Conservation (phyloP, 768 basidiomycete genomes). For the Trametes cingulata region DNA sequence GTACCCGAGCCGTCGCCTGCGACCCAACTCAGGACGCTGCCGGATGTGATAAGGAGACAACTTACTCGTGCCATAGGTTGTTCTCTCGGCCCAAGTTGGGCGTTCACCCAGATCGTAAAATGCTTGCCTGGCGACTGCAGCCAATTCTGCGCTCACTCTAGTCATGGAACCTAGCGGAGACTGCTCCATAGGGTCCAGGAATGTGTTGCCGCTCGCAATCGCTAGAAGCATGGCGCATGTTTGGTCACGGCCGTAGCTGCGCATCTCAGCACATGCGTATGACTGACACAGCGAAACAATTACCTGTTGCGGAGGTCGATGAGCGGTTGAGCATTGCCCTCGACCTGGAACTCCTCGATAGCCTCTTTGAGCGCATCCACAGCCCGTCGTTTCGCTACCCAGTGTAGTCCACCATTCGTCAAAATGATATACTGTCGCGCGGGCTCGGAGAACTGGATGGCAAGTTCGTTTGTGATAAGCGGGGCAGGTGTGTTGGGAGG, state of each 20-base stretch:
- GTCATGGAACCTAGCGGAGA: slow-evolving; percentile 47
- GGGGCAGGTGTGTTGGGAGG: slow-evolving; percentile 45
- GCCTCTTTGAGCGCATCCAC: slow-evolving; percentile 82
- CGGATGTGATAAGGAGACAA: not conserved
- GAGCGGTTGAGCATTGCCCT: slow-evolving; percentile 76
- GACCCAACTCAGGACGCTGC: not conserved
- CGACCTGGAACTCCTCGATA: slow-evolving; percentile 78
- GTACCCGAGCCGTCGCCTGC: slow-evolving; percentile 69
- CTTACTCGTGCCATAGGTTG: slow-evolving; percentile 75
- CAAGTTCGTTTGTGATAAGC: slow-evolving; percentile 74
- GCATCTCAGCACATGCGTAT: not conserved
- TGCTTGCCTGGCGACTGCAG: slow-evolving; percentile 75
- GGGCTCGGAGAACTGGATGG: slow-evolving; percentile 74
- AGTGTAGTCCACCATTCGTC: slow-evolving; percentile 82
- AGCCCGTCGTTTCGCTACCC: slow-evolving; percentile 78
- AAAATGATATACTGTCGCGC: slow-evolving; percentile 84
- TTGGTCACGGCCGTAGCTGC: slow-evolving; percentile 88
- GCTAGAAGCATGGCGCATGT: slow-evolving; percentile 90
- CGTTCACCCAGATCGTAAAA: slow-evolving; percentile 87
- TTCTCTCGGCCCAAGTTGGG: slow-evolving; percentile 78
- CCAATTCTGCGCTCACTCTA: slow-evolving; percentile 60
- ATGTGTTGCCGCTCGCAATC: slow-evolving; percentile 82
- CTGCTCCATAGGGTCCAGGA: slow-evolving; percentile 60
- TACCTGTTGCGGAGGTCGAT: slow-evolving; percentile 83
- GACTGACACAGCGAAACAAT: slow-evolving; percentile 11